Percentiles rank a stretch among this genome's conserved stretches.
phyloP scores from a whole-genome alignment of 2,329 filamentous ascomycete genomes.

The Exophiala alcalophila region DNA sequence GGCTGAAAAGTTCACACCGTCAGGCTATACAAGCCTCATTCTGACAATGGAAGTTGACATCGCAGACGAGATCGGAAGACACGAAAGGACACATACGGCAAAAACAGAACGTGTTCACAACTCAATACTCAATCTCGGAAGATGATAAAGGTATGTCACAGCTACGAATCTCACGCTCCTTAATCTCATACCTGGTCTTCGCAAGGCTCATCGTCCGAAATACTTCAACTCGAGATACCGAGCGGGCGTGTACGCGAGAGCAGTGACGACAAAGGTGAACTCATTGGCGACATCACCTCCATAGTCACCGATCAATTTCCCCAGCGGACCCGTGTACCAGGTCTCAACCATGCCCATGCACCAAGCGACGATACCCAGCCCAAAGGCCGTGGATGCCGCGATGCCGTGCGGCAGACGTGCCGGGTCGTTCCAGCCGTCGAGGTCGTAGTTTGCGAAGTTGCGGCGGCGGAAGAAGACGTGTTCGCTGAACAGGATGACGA shows the following conservation, averaged over 20 bases:
- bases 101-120: too few relatives aligned
- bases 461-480: conserved; percentile 50
- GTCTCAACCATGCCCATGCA: conserved; percentile 60
- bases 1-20: too few relatives aligned
- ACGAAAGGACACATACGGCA: too few relatives aligned
- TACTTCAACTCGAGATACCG: conserved; percentile 45
- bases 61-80: too few relatives aligned
- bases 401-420: conserved; percentile 44
- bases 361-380: conserved; percentile 48
- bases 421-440: conserved; percentile 51
- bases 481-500: conserved; percentile 49
- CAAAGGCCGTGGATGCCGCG: conserved; percentile 46
- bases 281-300: conserved; percentile 54
- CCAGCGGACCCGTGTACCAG: conserved; percentile 49
- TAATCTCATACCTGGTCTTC: too few relatives aligned
- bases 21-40: too few relatives aligned
- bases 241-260: conserved; percentile 48
- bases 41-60: too few relatives aligned
- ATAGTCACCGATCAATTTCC: conserved; percentile 43
- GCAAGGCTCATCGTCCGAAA: conserved; percentile 22
- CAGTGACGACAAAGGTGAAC: conserved; percentile 51
- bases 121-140: too few relatives aligned
- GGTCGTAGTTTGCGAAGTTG: conserved; percentile 45
- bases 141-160: too few relatives aligned
- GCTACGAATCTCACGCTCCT: too few relatives aligned